Conservation (phyloP, 495 filamentous ascomycete genomes). For the Penicillium pulvis region DNA sequence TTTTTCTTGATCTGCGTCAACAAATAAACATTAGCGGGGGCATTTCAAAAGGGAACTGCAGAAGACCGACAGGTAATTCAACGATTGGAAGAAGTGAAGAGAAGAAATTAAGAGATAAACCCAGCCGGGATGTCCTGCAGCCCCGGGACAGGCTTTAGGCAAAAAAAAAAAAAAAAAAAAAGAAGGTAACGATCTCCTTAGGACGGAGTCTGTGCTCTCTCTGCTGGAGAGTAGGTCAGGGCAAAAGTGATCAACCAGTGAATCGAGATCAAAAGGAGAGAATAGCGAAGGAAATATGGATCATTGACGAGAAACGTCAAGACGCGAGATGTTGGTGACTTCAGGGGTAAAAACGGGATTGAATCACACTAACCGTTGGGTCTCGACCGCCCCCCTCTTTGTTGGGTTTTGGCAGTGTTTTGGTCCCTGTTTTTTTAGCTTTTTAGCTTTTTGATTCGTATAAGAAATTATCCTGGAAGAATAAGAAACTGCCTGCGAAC, state of each 20-base stretch:
- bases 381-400: slow-evolving; percentile 7
- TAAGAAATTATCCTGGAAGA: neutral
- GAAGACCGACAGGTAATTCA: slow-evolving; percentile 20
- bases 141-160: slow-evolving; percentile 28
- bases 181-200: slow-evolving; percentile 18
- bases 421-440: neutral
- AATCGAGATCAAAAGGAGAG: slow-evolving; percentile 1
- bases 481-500: neutral
- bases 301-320: slow-evolving; percentile 2
- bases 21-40: slow-evolving; percentile 15
- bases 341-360: slow-evolving; percentile 10
- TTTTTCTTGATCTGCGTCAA: slow-evolving; percentile 20
- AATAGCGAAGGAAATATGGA: slow-evolving; percentile 4
- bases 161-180: slow-evolving; percentile 16
- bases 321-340: neutral
- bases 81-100: slow-evolving; percentile 12
- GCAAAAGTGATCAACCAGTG: slow-evolving; percentile 11
- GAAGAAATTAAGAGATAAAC: slow-evolving; percentile 16
- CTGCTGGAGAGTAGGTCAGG: slow-evolving; percentile 1
- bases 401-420: neutral
- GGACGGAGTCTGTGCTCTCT: slow-evolving; percentile 20
- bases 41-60: slow-evolving; percentile 18
- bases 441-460: neutral
- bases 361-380: slow-evolving; percentile 7
- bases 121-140: slow-evolving; percentile 45